Evolutionary conservation across 2,329 filamentous ascomycete genomes (phyloP), one percentile per base, ranked within the genome.

Genomic region (Ophiostoma tasmaniense): DNA sequence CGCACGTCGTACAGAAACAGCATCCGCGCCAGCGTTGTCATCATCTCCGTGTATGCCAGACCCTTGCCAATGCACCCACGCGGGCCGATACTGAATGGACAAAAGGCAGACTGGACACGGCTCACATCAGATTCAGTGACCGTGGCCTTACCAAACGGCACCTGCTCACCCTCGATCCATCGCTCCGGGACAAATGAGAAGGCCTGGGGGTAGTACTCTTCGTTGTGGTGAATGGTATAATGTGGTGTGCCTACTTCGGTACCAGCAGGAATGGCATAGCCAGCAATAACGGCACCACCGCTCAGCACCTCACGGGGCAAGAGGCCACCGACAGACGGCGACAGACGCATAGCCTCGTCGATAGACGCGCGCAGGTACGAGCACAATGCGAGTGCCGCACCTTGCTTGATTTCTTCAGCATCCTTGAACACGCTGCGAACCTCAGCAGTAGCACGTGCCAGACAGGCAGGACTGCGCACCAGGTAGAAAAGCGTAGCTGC

Each of bases 1-100:
- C 85, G 79, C 33, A 64, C 1, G 8, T 64, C 88, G 71, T 87
- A 90, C 73, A 85, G 71, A 72, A 81, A 90, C 70, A 91, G 74
- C 25, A 87, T 80, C 17, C 88, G 78, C 42, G 88, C 88, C 68
- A 91, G 76, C 1, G 87, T 85, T 5, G 85, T 83, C 67, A 80
- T 85, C 83, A 90, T 85, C 80, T 91, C 89, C 62, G 85, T 82
- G 73, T 90, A 89, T 1, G 88, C 88, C 62, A 90, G 78, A 0
- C 84, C 83, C 81, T 91, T 91, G 0, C 89, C 90, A 68, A 92
- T 90, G 75, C 90, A 92, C 1, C 88, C 88, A 13, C 89, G 80
- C 0, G 89, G 87, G 0, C 90, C 90, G 71, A 91, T 80, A 64
- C 85, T 88, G 74, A 92, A 92, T 1, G 91, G 89, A 71, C 89